These are phyloP conservation scores for Talinum fruticosum DNA, from an alignment of 148 eudicot genomes.

Conservation along the genomic window DNA sequence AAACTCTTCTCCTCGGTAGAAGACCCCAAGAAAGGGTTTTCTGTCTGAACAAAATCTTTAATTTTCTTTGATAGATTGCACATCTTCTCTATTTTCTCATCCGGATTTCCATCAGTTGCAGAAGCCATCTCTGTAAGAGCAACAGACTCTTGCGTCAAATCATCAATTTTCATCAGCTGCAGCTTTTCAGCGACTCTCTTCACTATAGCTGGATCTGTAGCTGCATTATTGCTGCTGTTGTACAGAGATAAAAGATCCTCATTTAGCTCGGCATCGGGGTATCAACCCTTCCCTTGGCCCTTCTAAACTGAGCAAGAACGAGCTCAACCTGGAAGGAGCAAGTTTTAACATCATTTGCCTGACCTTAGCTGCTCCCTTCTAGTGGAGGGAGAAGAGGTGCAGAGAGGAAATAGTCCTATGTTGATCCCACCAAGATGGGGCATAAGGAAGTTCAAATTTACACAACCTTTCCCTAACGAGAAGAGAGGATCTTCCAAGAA, in stretches of 20 bases:
- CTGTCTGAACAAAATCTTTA: conserved; percentile 87
- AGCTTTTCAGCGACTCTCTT: conserved; percentile 70
- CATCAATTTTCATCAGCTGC: conserved; percentile 65
- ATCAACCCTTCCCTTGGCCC: conserved; percentile 88
- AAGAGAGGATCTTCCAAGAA: neutral
- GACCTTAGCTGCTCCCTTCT: neutral
- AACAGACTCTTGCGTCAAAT: conserved; percentile 85
- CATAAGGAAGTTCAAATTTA: neutral
- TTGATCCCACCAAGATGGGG: neutral
- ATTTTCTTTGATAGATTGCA: conserved; percentile 75
- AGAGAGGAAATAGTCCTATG: neutral
- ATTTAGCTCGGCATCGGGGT: conserved; percentile 57
- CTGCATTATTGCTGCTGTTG: conserved; percentile 41
- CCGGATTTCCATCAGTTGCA: conserved; percentile 66
- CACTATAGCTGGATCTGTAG: conserved; percentile 46
- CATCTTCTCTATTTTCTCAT: conserved; percentile 91
- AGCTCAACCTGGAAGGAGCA: conserved; percentile 72
- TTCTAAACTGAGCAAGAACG: conserved; percentile 75
- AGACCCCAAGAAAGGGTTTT: conserved; percentile 54
- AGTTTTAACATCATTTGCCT: conserved; percentile 11
- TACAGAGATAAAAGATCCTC: conserved; percentile 67
- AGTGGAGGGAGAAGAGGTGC: neutral
- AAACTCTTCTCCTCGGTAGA: conserved; percentile 45
- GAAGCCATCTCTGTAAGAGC: conserved; percentile 90
- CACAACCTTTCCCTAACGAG: neutral